Conservation (phyloP, 805 yeast genomes). For the Candida ficus region DNA sequence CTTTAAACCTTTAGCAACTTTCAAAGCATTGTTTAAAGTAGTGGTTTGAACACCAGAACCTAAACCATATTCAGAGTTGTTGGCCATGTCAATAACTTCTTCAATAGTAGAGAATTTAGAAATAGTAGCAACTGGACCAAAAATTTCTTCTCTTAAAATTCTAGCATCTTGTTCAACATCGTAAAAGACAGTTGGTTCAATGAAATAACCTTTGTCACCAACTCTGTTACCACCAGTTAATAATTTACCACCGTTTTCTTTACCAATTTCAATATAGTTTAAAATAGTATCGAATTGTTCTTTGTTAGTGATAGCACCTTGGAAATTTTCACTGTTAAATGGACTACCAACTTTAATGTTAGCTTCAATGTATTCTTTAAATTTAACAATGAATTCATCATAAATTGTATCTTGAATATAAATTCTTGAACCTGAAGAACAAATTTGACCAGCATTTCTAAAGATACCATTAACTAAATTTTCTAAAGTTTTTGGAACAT, state of each 20-base stretch:
- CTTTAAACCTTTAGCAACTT: slow-evolving; percentile 56
- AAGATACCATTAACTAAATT: slow-evolving; percentile 63
- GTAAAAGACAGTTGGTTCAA: slow-evolving; percentile 69
- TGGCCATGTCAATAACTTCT: slow-evolving; percentile 62
- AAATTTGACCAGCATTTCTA: slow-evolving; percentile 77
- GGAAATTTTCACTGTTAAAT: slow-evolving; percentile 58
- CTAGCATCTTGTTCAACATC: slow-evolving; percentile 58
- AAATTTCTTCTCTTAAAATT: slow-evolving; percentile 68
- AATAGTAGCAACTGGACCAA: slow-evolving; percentile 74
- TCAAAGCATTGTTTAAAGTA: slow-evolving; percentile 53
- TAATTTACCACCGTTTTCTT: slow-evolving; percentile 59
- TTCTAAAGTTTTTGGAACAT: slow-evolving; percentile 40
- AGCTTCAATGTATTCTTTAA: slow-evolving; percentile 52
- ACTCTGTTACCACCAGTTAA: slow-evolving; percentile 66
- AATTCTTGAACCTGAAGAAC: slow-evolving; percentile 78
- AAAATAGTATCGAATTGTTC: slow-evolving; percentile 65
- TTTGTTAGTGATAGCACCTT: slow-evolving; percentile 75
- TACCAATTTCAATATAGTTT: slow-evolving; percentile 61
- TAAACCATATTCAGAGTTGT: slow-evolving; percentile 67
- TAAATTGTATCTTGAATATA: slow-evolving; percentile 68
- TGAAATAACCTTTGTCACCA: slow-evolving; percentile 63
- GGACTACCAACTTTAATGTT: slow-evolving; percentile 65
- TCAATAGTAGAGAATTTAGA: slow-evolving; percentile 63
- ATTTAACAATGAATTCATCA: slow-evolving; percentile 53
- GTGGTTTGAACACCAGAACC: slow-evolving; percentile 78